These are phyloP conservation scores for Starmerella geochares DNA, from an alignment of 805 yeast genomes.

Conservation along the genomic window DNA sequence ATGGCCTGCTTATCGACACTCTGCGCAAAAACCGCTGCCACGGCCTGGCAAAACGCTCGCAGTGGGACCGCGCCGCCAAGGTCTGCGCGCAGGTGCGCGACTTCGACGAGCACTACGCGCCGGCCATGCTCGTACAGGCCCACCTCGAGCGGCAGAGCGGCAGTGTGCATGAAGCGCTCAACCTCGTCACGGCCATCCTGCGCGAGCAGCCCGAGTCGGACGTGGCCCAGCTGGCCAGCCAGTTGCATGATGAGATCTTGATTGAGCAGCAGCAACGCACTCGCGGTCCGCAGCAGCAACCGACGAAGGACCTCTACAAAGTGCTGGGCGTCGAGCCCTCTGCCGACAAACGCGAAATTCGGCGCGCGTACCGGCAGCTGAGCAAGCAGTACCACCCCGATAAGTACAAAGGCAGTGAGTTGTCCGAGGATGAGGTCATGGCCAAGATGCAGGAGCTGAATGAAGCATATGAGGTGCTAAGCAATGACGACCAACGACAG, in stretches of 20 bases:
- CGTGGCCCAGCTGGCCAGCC: constrained; percentile 17
- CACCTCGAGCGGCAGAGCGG: constrained; percentile 24
- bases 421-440: constrained; percentile 60
- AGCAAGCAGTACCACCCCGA: constrained; percentile 87
- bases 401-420: constrained; percentile 57
- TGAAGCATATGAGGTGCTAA: constrained; percentile 79
- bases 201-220: constrained; percentile 20
- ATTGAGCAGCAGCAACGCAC: constrained; percentile 29
- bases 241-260: constrained; percentile 27
- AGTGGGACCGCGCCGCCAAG: constrained; percentile 26
- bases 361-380: constrained; percentile 67
- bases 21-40: constrained; percentile 25
- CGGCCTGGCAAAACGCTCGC: constrained; percentile 19
- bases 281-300: constrained; percentile 25
- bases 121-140: constrained; percentile 28
- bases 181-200: constrained; percentile 16
- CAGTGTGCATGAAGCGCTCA: constrained; percentile 27
- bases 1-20: constrained; percentile 22
- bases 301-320: constrained; percentile 65
- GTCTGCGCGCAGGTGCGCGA: constrained; percentile 28
- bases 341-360: constrained; percentile 64
- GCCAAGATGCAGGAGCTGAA: constrained; percentile 83
- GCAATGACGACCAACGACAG: constrained; percentile 51
- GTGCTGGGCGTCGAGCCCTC: constrained; percentile 54
- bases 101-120: constrained; percentile 25